Evolutionary conservation across 805 yeast species (phyloP).

Genomic region (Candida dendrica): DNA sequence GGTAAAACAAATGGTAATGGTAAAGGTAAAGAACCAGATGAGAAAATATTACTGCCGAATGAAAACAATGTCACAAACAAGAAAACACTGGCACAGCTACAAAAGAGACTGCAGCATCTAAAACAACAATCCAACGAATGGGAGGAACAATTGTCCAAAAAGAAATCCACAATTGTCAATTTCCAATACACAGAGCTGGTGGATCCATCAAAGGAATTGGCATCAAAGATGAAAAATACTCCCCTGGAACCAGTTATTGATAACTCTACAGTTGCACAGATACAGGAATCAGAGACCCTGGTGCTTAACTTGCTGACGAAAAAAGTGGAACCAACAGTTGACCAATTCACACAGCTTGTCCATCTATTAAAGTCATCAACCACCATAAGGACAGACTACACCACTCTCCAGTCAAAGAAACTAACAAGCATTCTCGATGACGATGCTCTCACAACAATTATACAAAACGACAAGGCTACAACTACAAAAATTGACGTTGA

Average conservation of each 20-base stretch:
- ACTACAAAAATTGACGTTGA: slow-evolving; percentile 19
- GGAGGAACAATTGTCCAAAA: slow-evolving; percentile 21
- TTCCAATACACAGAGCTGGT: slow-evolving; percentile 11
- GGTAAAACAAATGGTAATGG: slow-evolving; percentile 21
- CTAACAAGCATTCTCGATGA: slow-evolving; percentile 35
- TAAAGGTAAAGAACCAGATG: slow-evolving; percentile 2
- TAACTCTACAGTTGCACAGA: slow-evolving; percentile 10
- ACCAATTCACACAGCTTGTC: slow-evolving; percentile 14
- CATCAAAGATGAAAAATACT: slow-evolving; percentile 12
- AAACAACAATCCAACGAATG: slow-evolving; percentile 41
- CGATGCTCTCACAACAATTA: slow-evolving; percentile 27
- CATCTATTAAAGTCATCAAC: slow-evolving; percentile 16
- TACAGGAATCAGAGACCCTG: slow-evolving; percentile 6
- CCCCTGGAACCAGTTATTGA: slow-evolving; percentile 10
- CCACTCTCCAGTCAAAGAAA: slow-evolving; percentile 34
- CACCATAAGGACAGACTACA: slow-evolving; percentile 9
- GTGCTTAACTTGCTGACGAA: slow-evolving; percentile 8
- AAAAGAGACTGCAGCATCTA: slow-evolving; percentile 35
- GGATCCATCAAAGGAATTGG: slow-evolving; percentile 17
- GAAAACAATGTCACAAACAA: slow-evolving; percentile 49
- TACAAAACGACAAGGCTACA: slow-evolving; percentile 15
- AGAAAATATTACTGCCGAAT: slow-evolving; percentile 42
- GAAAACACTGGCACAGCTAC: slow-evolving; percentile 39
- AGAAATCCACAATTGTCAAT: slow-evolving; percentile 5
- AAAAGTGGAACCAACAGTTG: slow-evolving; percentile 14